Evolutionary conservation across 108 stramenopile species (phyloP).

Genomic region (Aurantiochytrium sp.): DNA sequence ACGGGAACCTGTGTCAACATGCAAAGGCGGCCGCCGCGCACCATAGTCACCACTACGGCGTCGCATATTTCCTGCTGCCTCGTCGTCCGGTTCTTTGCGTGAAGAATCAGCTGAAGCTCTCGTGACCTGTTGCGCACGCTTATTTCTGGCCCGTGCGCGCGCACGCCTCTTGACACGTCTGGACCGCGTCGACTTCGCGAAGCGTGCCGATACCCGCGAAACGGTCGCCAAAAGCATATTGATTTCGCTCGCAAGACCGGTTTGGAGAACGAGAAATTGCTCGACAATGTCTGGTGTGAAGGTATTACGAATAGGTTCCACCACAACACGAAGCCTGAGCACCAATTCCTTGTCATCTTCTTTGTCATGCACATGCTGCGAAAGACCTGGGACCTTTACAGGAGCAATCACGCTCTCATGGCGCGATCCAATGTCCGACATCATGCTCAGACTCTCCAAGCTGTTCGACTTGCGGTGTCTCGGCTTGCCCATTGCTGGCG

Average conservation of each 20-base stretch:
- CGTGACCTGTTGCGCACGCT: too few species aligned
- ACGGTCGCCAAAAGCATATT: not conserved
- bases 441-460: not conserved
- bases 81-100: too few species aligned
- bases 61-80: too few species aligned
- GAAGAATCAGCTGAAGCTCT: too few species aligned
- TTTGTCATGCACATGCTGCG: not conserved
- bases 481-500: not conserved
- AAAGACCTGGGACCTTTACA: not conserved
- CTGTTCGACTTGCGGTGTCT: not conserved
- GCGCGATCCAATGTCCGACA: not conserved
- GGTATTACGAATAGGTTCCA: not conserved
- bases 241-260: not conserved
- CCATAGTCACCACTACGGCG: too few species aligned
- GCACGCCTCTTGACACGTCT: not conserved
- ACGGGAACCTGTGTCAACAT: too few species aligned
- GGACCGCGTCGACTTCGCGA: not conserved
- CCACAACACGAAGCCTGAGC: not conserved
- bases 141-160: not conserved
- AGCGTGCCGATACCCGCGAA: not conserved
- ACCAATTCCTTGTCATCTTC: not conserved
- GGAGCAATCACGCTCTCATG: not conserved
- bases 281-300: slow-evolving; percentile 1
- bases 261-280: not conserved
- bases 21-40: too few species aligned